These are phyloP conservation scores for Oemleria cerasiformis DNA, from an alignment of 306 rosid genomes.

Conservation along the genomic window DNA sequence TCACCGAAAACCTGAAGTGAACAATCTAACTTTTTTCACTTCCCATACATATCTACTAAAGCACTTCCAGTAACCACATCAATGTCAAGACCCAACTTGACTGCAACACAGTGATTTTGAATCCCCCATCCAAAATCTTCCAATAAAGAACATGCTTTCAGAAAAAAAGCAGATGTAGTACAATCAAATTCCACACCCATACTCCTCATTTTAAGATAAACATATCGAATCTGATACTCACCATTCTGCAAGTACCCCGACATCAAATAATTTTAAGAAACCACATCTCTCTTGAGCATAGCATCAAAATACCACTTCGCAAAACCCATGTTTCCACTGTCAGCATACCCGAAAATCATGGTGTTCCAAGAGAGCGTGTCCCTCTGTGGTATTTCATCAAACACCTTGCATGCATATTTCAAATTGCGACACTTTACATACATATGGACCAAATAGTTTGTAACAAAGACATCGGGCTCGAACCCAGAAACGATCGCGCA, in stretches of 20 bases:
- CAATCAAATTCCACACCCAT: conserved; percentile 41
- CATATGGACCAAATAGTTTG: conserved; percentile 59
- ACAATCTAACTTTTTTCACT: conserved; percentile 9
- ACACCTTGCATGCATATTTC: conserved; percentile 31
- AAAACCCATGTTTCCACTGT: conserved; percentile 43
- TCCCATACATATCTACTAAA: conserved; percentile 45
- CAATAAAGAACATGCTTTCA: conserved; percentile 54
- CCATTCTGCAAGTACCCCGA: conserved; percentile 32
- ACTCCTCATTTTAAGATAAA: conserved; percentile 40
- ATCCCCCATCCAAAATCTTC: conserved; percentile 52
- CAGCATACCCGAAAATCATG: conserved; percentile 62
- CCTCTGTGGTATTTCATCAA: not conserved
- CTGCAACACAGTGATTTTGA: not conserved
- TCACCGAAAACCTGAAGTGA: conserved; percentile 17
- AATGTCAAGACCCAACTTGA: not conserved
- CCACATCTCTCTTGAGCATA: conserved; percentile 55
- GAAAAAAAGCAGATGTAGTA: conserved; percentile 20
- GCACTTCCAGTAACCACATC: conserved; percentile 58
- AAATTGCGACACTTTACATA: conserved; percentile 47
- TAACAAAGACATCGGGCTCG: conserved; percentile 58
- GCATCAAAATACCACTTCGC: conserved; percentile 22
- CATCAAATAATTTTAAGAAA: conserved; percentile 33
- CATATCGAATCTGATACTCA: conserved; percentile 23
- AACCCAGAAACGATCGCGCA: conserved; percentile 61
- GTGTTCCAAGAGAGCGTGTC: conserved; percentile 70